A percentile compares a stretch with the other conserved stretches of the same genome.
Conservation (phyloP, 208 protist genomes). For the Leishmania tropica region DNA sequence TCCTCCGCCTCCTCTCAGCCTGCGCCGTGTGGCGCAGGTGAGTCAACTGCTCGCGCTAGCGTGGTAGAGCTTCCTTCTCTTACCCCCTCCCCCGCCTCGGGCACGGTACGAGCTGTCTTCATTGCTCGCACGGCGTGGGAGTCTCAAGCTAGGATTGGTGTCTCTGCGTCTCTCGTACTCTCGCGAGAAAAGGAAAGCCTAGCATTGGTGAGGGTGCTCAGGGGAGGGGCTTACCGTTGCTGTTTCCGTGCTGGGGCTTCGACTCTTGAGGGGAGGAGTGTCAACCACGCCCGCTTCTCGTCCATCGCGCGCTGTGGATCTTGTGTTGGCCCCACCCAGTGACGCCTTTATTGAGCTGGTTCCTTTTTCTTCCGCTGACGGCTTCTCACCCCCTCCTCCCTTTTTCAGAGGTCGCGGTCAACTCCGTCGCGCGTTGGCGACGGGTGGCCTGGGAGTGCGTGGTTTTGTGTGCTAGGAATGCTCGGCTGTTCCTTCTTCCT, state of each 20-base stretch:
- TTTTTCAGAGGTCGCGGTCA: neutral
- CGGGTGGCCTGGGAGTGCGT: neutral
- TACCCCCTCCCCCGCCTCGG: neutral
- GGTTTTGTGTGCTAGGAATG: neutral
- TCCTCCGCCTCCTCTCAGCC: neutral
- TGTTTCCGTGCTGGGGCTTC: neutral
- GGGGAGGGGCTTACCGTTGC: neutral
- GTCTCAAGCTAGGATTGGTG: neutral
- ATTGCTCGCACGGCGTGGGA: neutral
- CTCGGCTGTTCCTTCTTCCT: neutral
- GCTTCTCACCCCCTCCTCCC: neutral
- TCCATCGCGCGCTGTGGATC: neutral
- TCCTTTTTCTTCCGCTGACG: neutral
- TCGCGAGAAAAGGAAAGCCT: neutral
- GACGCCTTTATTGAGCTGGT: neutral
- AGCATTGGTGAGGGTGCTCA: neutral
- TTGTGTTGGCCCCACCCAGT: neutral
- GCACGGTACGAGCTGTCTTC: no score
- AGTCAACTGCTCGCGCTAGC: neutral
- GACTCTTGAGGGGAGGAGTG: neutral
- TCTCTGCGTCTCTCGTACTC: neutral
- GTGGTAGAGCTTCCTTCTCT: neutral
- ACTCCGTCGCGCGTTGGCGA: neutral
- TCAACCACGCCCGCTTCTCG: neutral
- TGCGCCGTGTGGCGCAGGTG: neutral